Evolutionary conservation across 805 yeast species (phyloP).

Genomic region (Ogataea pilisensis): DNA sequence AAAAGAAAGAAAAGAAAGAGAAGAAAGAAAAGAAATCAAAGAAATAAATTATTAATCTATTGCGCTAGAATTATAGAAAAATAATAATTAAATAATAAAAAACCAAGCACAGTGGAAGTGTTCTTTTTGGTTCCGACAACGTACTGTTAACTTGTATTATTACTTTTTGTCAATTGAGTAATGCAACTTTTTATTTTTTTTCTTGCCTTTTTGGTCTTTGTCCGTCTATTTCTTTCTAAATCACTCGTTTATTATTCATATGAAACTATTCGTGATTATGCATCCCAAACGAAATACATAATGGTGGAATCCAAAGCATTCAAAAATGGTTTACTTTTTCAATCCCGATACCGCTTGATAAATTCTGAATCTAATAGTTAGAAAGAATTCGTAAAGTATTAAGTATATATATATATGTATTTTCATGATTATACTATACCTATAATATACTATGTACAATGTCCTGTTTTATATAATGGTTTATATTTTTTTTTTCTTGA

Average conservation of each 20-base stretch:
- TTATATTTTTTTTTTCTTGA: too few species aligned
- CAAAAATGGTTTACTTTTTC: neutral
- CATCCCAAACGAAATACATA: neutral
- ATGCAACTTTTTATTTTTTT: neutral
- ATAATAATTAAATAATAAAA: conserved; percentile 8
- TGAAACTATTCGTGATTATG: too few species aligned
- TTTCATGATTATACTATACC: neutral
- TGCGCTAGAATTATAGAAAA: conserved; percentile 15
- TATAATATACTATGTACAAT: neutral
- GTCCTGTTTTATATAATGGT: neutral
- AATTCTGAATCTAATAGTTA: neutral
- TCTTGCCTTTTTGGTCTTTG: neutral
- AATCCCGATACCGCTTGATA: neutral
- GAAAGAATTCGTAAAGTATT: neutral
- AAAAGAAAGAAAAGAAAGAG: conserved; percentile 18
- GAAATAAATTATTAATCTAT: neutral
- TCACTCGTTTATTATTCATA: neutral
- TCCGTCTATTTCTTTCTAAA: neutral
- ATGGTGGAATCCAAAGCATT: neutral
- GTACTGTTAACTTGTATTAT: neutral
- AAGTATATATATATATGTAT: too few species aligned
- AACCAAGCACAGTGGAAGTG: neutral
- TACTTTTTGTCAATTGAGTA: neutral
- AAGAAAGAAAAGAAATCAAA: conserved; percentile 12
- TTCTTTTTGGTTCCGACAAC: too few species aligned